A percentile compares a stretch with the other conserved stretches of the same genome.
These are phyloP conservation scores for Talaromyces atroroseus DNA, from an alignment of 2,329 filamentous ascomycete genomes.

Conservation along the genomic window DNA sequence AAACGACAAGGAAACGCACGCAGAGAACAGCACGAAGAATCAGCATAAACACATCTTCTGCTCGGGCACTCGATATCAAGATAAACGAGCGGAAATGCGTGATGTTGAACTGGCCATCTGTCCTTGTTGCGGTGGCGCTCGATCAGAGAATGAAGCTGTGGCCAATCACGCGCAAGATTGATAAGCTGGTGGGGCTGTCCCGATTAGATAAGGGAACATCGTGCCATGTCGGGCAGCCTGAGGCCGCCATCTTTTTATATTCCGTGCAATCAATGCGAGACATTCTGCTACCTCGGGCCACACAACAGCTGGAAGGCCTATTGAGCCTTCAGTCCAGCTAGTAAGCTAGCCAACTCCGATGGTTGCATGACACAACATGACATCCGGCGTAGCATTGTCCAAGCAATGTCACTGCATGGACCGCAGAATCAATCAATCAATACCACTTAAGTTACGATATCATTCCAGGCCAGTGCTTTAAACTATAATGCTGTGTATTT, in stretches of 20 bases:
- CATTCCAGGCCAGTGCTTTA: too few species aligned
- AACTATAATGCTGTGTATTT: background rate
- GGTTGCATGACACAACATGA: slow-evolving; percentile 9
- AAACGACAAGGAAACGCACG: background rate
- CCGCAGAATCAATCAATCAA: too few species aligned
- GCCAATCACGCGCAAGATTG: background rate
- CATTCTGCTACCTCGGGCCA: background rate
- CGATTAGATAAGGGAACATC: background rate
- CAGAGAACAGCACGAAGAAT: background rate
- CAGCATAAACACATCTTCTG: background rate
- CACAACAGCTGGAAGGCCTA: background rate
- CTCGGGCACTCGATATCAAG: background rate
- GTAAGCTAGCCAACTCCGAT: background rate
- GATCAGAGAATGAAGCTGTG: background rate
- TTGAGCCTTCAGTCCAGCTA: background rate
- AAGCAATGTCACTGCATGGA: background rate
- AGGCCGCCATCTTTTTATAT: background rate
- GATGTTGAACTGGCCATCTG: slow-evolving; percentile 6
- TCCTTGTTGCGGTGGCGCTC: slow-evolving; percentile 8
- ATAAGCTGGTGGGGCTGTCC: background rate
- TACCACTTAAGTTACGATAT: too few species aligned
- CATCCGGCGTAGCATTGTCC: background rate
- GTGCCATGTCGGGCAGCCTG: background rate
- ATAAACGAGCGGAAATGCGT: background rate
- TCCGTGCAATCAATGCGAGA: background rate